Evolutionary conservation across 1,139 yeast species (phyloP).

Genomic region (Debaryomyces psychrophilus): DNA sequence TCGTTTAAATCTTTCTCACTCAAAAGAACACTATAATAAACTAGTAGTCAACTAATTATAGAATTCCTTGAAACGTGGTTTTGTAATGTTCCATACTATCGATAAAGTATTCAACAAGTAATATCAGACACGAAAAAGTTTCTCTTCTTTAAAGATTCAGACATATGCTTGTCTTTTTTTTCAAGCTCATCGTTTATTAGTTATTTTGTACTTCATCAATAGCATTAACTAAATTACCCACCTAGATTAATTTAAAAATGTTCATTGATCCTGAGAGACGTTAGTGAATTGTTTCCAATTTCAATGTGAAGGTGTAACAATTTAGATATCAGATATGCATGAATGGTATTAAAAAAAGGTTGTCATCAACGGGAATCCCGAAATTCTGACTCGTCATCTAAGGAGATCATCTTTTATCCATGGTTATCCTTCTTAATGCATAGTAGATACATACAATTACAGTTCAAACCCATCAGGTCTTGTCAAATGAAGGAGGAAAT

Average conservation of each 20-base stretch:
- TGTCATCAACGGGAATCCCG: slow-evolving; percentile 96
- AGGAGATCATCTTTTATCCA: slow-evolving; percentile 62
- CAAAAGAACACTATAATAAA: slow-evolving; percentile 9
- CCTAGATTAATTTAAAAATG: slow-evolving; percentile 6
- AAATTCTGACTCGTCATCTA: slow-evolving; percentile 99
- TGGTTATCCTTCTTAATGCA: slow-evolving; percentile 5
- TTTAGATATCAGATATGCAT: slow-evolving; percentile 77
- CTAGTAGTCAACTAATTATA: slow-evolving; percentile 10
- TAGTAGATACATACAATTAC: slow-evolving; percentile 23
- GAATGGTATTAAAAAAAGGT: slow-evolving; percentile 83
- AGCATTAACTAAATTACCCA: slow-evolving; percentile 7
- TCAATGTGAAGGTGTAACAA: neutral
- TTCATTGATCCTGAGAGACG: slow-evolving; percentile 1
- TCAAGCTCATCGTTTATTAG: slow-evolving; percentile 67
- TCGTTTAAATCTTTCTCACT: slow-evolving; percentile 2
- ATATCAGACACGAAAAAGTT: slow-evolving; percentile 69
- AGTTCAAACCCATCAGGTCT: slow-evolving; percentile 3
- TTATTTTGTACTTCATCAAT: neutral
- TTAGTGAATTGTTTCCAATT: neutral
- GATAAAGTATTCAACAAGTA: slow-evolving; percentile 10
- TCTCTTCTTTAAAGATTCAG: slow-evolving; percentile 71
- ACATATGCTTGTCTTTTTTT: slow-evolving; percentile 98
- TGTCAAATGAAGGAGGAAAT: slow-evolving; percentile 7
- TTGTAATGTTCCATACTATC: neutral
- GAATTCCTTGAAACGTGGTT: slow-evolving; percentile 6